Evolutionary conservation across 352 stramenopile species (phyloP), one percentile per base, ranked within the genome.

Genomic region (Globisporangium solare): DNA sequence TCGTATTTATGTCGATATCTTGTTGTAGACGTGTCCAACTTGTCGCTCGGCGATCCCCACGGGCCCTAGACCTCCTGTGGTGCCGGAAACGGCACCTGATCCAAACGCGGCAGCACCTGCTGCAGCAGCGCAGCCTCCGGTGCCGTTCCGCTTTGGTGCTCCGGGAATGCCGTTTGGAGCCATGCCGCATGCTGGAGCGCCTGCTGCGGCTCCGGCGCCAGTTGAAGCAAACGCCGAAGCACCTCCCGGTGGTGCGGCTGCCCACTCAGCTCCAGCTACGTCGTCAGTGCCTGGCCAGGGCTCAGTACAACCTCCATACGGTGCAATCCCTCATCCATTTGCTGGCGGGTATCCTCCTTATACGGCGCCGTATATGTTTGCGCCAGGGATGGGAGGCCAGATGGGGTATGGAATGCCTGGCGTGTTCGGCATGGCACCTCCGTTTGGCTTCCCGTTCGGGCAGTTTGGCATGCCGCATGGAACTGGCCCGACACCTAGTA

Each of bases 41-140:
- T 99, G 97, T 68, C 88, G 96, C 24, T 89, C 89, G 3, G 95
- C 96, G 22, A 99, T 99, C 69, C 88, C 89, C 13, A 90, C 81
- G 6, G 76, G 76, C 18, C 69, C 70, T 13, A 65, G 65, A 56
- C 79, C 68, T 15, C 68, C 71, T 13, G 70, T 75, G 1, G 60
- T 75, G 7, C 65, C 79, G 13, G 61, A 74, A 55, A 56, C 66
- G 3, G 59, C 66, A 47, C 56, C 56, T 46, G 48, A 57, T 8
- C 45, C 60, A 35, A 60, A 61, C 52, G 60, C 66, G 54, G 63
- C 47, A 47, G 17, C 57, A 22, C 51, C 48, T 17, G 56, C 31
- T 35, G 59, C 54, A 12, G 59, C 63, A 18, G 49, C 51, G 13
- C 67, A 41, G 27, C 46, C 46, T 51, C 68, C 20, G 56, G 58